Conservation (phyloP, 1,284 basidiomycete species). For the Apiotrichum siamense region DNA sequence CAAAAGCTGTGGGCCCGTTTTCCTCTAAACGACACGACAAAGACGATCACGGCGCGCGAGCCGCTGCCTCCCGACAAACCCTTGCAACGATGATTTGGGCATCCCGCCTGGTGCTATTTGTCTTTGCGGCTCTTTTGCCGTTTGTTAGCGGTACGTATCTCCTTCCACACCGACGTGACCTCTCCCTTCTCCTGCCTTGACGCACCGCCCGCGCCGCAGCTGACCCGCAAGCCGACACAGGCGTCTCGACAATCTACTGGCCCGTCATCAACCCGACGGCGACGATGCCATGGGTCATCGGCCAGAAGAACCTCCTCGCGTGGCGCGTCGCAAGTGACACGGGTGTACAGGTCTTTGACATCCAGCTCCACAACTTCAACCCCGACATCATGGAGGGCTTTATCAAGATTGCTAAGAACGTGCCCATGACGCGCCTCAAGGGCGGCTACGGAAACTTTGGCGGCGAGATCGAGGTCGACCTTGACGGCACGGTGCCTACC, state of each 20-base stretch:
- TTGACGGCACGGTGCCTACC: slow-evolving; percentile 29
- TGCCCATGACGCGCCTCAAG: slow-evolving; percentile 34
- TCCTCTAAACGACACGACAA: too few species aligned
- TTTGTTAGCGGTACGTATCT: slow-evolving; percentile 19
- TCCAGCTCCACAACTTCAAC: slow-evolving; percentile 45
- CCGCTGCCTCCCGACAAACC: too few species aligned
- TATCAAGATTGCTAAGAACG: slow-evolving; percentile 38
- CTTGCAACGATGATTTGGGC: too few species aligned
- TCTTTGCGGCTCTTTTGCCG: slow-evolving; percentile 13
- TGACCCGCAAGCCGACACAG: slow-evolving; percentile 4
- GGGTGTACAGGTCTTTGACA: slow-evolving; percentile 44
- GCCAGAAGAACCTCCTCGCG: slow-evolving; percentile 38
- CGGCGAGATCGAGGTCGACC: slow-evolving; percentile 43
- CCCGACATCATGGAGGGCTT: slow-evolving; percentile 41
- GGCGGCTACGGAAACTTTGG: slow-evolving; percentile 39
- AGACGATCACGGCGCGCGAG: too few species aligned
- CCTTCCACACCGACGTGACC: too few species aligned
- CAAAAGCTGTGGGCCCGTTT: too few species aligned
- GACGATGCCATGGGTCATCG: slow-evolving; percentile 41
- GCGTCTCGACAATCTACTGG: slow-evolving; percentile 40
- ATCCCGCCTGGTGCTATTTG: background rate
- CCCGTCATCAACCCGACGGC: slow-evolving; percentile 36
- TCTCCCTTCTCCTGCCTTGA: too few species aligned
- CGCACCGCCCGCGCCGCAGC: too few species aligned
- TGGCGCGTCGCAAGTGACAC: slow-evolving; percentile 43